These are phyloP conservation scores for Zygoascus hellenicus DNA, from an alignment of 1,139 yeast genomes.

Conservation along the genomic window DNA sequence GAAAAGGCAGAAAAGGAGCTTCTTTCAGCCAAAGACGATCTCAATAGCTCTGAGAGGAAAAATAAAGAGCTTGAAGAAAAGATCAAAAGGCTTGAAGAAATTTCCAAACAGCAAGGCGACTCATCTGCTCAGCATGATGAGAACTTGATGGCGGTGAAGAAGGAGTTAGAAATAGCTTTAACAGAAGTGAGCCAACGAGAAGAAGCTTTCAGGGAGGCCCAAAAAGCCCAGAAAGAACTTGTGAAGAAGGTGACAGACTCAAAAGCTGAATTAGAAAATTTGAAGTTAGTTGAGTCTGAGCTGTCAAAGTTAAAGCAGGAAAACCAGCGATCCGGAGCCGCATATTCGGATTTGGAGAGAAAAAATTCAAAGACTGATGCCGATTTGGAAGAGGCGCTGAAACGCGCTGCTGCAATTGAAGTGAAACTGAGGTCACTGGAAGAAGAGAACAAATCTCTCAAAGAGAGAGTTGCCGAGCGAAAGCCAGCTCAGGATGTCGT, in stretches of 20 bases:
- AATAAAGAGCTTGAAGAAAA: not conserved
- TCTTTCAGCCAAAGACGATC: not conserved
- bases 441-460: conserved; percentile 19
- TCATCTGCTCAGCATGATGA: no score
- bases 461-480: conserved; percentile 10
- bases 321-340: no score
- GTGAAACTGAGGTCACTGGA: conserved; percentile 6
- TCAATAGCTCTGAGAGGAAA: not conserved
- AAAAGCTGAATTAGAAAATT: not conserved
- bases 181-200: not conserved
- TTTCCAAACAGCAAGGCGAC: no score
- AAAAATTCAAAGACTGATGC: conserved; percentile 5
- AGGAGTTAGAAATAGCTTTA: not conserved
- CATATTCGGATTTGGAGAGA: not conserved
- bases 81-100: not conserved
- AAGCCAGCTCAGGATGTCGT: conserved; percentile 33
- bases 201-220: conserved; percentile 1
- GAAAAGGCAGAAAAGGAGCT: no score
- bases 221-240: not conserved
- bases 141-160: no score
- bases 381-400: not conserved
- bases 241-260: not conserved
- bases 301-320: not conserved
- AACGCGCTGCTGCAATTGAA: not conserved
- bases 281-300: not conserved